These are phyloP conservation scores for Boletus speciosus DNA, from an alignment of 768 basidiomycete genomes.

Conservation along the genomic window DNA sequence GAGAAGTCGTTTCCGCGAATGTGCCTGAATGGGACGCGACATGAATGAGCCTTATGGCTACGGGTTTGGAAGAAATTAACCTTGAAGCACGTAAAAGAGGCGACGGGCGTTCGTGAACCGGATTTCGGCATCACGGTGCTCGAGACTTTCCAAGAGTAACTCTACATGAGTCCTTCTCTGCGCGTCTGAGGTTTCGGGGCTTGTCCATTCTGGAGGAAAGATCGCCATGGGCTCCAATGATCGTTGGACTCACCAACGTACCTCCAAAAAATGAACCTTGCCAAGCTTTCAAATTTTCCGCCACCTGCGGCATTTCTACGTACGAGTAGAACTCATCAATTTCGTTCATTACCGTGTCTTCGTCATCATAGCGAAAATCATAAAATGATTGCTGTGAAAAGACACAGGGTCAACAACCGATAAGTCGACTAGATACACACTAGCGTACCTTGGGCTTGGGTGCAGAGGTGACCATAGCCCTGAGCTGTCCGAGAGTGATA, in stretches of 20 bases:
- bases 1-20: conserved; percentile 86
- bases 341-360: conserved; percentile 93
- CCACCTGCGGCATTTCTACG: conserved; percentile 88
- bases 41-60: conserved; percentile 7
- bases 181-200: conserved; percentile 45
- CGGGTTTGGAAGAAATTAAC: conserved; percentile 36
- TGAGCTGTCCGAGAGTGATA: conserved; percentile 79
- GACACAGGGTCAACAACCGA: conserved; percentile 18
- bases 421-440: conserved; percentile 4
- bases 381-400: conserved; percentile 71
- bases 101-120: conserved; percentile 84
- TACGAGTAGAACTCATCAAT: conserved; percentile 98
- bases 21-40: conserved; percentile 51
- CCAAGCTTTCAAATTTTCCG: conserved; percentile 86
- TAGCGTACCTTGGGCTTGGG: conserved; percentile 71
- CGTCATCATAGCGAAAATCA: conserved; percentile 94
- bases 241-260: conserved; percentile 31
- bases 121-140: conserved; percentile 80
- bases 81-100: conserved; percentile 90
- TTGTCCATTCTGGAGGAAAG: conserved; percentile 68
- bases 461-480: conserved; percentile 62
- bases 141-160: conserved; percentile 78
- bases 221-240: neutral
- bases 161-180: conserved; percentile 74
- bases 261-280: conserved; percentile 78